A percentile compares a stretch with the other conserved stretches of the same genome.
phyloP scores from a whole-genome alignment of 352 stramenopile species.

The Globisporangium ultimum region DNA sequence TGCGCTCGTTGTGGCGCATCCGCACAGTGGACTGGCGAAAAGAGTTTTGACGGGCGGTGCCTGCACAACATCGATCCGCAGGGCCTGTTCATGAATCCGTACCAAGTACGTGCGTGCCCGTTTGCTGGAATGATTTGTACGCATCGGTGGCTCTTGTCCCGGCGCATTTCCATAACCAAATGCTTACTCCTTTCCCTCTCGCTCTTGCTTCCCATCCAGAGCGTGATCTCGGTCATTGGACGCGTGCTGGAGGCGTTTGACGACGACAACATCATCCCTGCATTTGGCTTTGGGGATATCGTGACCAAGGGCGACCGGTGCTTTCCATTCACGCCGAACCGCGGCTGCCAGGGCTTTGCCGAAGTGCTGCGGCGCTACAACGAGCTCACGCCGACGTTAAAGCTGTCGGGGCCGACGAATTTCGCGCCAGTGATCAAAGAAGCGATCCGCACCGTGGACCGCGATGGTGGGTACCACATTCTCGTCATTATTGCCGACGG shows the following conservation, averaged over 20 bases:
- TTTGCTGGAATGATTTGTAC: neutral
- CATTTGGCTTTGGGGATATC: constrained; percentile 64
- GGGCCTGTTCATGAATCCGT: constrained; percentile 44
- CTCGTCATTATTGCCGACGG: constrained; percentile 70
- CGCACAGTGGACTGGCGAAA: constrained; percentile 43
- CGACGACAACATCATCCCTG: constrained; percentile 77
- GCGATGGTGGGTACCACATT: constrained; percentile 68
- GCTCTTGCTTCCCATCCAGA: constrained; percentile 19
- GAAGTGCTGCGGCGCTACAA: constrained; percentile 64
- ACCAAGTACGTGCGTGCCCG: constrained; percentile 36
- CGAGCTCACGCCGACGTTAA: constrained; percentile 46
- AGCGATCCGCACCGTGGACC: constrained; percentile 38
- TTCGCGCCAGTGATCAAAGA: constrained; percentile 67
- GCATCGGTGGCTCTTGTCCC: no score
- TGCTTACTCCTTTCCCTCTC: no score
- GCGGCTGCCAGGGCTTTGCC: constrained; percentile 48
- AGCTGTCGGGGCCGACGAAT: constrained; percentile 59
- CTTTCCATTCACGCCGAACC: constrained; percentile 37
- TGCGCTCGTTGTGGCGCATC: no score
- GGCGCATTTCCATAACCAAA: neutral
- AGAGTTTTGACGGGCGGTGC: constrained; percentile 54
- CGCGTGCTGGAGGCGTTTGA: constrained; percentile 70
- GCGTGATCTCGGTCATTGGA: constrained; percentile 73
- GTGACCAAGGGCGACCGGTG: constrained; percentile 40
- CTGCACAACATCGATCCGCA: constrained; percentile 60